Base-by-base conservation (phyloP, 2,329 filamentous ascomycete species). In the Gnomoniopsis smithogilvyi region DNA sequence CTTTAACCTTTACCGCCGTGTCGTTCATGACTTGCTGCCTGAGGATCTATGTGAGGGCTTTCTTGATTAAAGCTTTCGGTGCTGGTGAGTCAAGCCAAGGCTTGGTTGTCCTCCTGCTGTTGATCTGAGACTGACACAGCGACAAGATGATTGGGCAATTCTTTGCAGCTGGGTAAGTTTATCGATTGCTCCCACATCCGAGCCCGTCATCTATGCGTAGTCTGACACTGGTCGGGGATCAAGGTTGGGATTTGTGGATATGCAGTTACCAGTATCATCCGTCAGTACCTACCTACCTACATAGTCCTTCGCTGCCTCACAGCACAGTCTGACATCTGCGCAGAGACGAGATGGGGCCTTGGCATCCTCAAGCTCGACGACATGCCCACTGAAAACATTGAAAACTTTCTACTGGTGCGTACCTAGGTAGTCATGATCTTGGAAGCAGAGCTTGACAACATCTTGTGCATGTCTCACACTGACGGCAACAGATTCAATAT, bases 261-360 rank as follows among this genome's bases (percentile, higher is more conserved):
- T 26, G 8, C 53, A 21, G 30, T 22, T 36, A 38, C 24, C 10
- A 41, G 43, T 8, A 55, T 55, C 15, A 12, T 55, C 21, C 53
- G 53, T 55, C n/a, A 41, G 53, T 49, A 8, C 14, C n/a, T n/a
- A n/a, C n/a, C n/a, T n/a, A n/a, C n/a, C n/a, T n/a, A n/a, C n/a
- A n/a, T n/a, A 0, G 10, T 24, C 12, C 22, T 50, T 24, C 17
- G 24, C 15, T 26, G 19, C 24, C 19, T 22, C 14, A 10, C 0
- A 17, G 7, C 6, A 19, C 17, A 11, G 21, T 24, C 26, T 48
- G 26, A 48, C 43, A 8, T 47, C 24, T 24, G 43, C 2, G 6
- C n/a, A 54, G 53, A 55, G 24, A 55, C 53, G 10, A 55, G 21
- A 55, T 49, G 26, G 45, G 53, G 53, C 15, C 53, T 55, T 15